Evolutionary conservation across 805 yeast species (phyloP), one percentile per base, ranked within the genome.

Genomic region (Suhomyces emberorum): DNA sequence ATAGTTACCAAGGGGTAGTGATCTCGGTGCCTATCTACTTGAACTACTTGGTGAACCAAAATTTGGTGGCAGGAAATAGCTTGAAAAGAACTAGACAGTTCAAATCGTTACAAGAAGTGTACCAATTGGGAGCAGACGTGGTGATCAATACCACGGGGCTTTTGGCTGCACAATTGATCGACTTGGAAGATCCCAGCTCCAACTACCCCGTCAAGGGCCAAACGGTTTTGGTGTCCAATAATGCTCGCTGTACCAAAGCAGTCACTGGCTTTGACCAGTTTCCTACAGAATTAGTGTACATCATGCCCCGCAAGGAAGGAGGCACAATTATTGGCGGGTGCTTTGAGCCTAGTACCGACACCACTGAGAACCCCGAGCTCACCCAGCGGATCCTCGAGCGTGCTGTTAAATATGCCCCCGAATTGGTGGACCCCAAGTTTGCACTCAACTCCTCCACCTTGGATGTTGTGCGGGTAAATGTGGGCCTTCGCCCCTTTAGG

Each of bases 281-380:
- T 32, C 54, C 52, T 1, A 51, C 57, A 27, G 88, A 82, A 45
- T 51, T 61, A 32, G 58, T 80, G 18, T 81, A 81, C 49, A 61
- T 77, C 23, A 75, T 81, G 68, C 88, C 88, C n/a, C 59, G 88
- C 38, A 76, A 74, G 42, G 88, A 81, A 57, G 87, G 88, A n/a
- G 85, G 84, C 30, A 65, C 76, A 22, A 76, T 81, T 26, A 69
- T 81, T 38, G 88, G 88, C 3, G 88, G 88, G 0, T 51, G 63
- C 29, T 57, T 62, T 27, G 41, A 33, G 3, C 42, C 54, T 22
- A 43, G 41, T 26, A 32, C 35, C 21, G 39, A 45, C 9, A 34
- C 38, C 42, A 17, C 12, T n/a, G 35, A 49, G 28, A 80, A 78
- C 44, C 49, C 53, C 3, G 72, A 53, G 11, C 59, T 79, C 34